Conservation (phyloP, 768 basidiomycete species). For the Exidia glandulosa region DNA sequence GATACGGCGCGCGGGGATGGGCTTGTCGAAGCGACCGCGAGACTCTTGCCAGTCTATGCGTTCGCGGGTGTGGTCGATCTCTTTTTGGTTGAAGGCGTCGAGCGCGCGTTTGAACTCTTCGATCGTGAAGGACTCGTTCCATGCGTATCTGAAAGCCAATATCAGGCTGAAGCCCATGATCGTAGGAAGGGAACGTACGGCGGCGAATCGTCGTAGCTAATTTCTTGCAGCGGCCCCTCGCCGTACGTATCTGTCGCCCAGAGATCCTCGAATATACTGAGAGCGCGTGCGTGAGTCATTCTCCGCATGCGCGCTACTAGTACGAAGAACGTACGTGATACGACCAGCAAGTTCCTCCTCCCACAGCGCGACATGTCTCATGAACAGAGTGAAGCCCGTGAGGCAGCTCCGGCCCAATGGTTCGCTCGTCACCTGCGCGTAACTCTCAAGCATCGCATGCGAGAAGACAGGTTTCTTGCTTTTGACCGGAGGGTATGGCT, state of each 20-base stretch:
- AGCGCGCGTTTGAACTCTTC: not conserved
- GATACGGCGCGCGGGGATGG: not conserved
- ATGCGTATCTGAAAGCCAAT: not conserved
- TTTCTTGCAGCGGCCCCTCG: not conserved
- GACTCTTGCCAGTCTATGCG: not conserved
- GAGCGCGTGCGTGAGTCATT: too few relatives aligned
- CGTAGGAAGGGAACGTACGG: not conserved
- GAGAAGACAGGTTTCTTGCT: too few relatives aligned
- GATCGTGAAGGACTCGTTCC: constrained; percentile 4
- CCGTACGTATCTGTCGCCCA: constrained; percentile 1
- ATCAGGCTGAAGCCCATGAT: not conserved
- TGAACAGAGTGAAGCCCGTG: too few relatives aligned
- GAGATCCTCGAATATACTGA: not conserved
- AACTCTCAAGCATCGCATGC: too few relatives aligned
- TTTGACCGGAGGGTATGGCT: too few relatives aligned
- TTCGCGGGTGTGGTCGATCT: not conserved
- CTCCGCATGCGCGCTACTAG: too few relatives aligned
- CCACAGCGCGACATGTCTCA: too few relatives aligned
- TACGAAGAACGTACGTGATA: too few relatives aligned
- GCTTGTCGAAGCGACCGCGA: not conserved
- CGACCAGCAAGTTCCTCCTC: too few relatives aligned
- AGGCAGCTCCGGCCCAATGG: too few relatives aligned
- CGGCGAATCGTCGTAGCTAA: constrained; percentile 5
- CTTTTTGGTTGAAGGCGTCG: constrained; percentile 1
- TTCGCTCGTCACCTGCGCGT: too few relatives aligned